These are phyloP conservation scores for Tolypocladium ovalisporum DNA, from an alignment of 2,329 filamentous ascomycete genomes.

Conservation along the genomic window DNA sequence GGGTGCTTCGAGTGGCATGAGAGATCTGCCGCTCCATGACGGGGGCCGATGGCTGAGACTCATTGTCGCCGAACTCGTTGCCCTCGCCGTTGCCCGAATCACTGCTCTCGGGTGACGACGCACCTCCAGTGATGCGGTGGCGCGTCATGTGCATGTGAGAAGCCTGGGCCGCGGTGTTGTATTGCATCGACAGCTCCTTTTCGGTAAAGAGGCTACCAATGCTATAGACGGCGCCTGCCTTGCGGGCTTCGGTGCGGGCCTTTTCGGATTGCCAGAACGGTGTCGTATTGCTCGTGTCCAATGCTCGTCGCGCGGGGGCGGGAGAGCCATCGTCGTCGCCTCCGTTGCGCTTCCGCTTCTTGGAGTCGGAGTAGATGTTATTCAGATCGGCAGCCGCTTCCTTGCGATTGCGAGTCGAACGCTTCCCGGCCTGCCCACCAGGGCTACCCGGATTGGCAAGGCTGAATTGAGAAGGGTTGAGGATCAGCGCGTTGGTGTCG, in stretches of 20 bases:
- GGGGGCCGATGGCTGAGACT: slow-evolving; percentile 36
- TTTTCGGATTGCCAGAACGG: slow-evolving; percentile 53
- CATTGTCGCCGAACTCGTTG: slow-evolving; percentile 36
- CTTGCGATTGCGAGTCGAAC: slow-evolving; percentile 49
- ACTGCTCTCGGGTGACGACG: slow-evolving; percentile 40
- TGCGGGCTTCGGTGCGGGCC: slow-evolving; percentile 39
- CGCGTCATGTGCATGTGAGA: slow-evolving; percentile 51
- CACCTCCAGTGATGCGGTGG: slow-evolving; percentile 40
- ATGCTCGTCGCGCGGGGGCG: slow-evolving; percentile 41
- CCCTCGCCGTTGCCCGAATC: slow-evolving; percentile 41
- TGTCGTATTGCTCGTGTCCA: slow-evolving; percentile 48
- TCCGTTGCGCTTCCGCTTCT: slow-evolving; percentile 52
- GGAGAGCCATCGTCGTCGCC: slow-evolving; percentile 54
- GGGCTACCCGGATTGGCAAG: slow-evolving; percentile 54
- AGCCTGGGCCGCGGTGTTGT: slow-evolving; percentile 51
- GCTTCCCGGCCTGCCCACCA: slow-evolving; percentile 51
- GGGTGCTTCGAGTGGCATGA: slow-evolving; percentile 52
- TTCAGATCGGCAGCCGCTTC: slow-evolving; percentile 33
- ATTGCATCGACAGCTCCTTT: slow-evolving; percentile 56
- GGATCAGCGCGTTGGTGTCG: slow-evolving; percentile 52
- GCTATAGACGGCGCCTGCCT: slow-evolving; percentile 50
- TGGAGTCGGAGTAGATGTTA: slow-evolving; percentile 40
- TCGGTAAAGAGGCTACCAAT: slow-evolving; percentile 63
- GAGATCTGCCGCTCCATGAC: slow-evolving; percentile 54
- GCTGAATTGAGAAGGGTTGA: slow-evolving; percentile 59